A percentile compares a stretch with the other conserved stretches of the same genome.
phyloP scores from a whole-genome alignment of 1,284 basidiomycete species.

The Coniferiporia sulphurascens region DNA sequence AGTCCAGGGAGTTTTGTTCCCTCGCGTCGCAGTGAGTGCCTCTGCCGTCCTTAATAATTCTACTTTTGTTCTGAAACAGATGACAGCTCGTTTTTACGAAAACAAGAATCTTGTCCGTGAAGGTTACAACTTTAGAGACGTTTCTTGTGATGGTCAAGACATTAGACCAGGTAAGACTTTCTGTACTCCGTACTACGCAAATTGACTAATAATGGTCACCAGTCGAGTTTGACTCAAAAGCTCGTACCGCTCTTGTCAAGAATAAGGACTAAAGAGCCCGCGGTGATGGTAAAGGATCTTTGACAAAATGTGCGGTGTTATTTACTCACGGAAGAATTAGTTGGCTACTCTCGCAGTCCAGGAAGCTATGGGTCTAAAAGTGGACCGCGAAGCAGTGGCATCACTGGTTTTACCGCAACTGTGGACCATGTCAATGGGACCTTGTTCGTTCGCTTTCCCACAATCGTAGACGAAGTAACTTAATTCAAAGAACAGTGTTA shows the following conservation, averaged over 20 bases:
- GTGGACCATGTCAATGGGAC: slow-evolving; percentile 97
- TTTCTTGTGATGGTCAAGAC: slow-evolving; percentile 92
- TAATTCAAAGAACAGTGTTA: slow-evolving; percentile 49
- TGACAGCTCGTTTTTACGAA: slow-evolving; percentile 81
- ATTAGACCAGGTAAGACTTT: slow-evolving; percentile 74
- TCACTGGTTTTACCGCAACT: slow-evolving; percentile 90
- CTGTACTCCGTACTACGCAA: background rate
- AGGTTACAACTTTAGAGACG: slow-evolving; percentile 84
- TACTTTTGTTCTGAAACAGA: background rate
- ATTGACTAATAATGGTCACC: background rate
- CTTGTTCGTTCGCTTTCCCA: slow-evolving; percentile 49
- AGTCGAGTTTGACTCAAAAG: slow-evolving; percentile 88
- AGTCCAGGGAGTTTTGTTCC: slow-evolving; percentile 81
- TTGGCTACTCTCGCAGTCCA: slow-evolving; percentile 93
- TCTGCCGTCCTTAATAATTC: background rate
- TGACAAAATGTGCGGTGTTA: background rate
- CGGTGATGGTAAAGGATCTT: slow-evolving; percentile 68
- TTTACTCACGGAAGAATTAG: slow-evolving; percentile 32
- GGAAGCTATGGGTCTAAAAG: slow-evolving; percentile 94
- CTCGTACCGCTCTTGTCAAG: slow-evolving; percentile 90
- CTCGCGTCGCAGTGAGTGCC: slow-evolving; percentile 75
- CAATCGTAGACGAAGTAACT: background rate
- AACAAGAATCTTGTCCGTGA: slow-evolving; percentile 81
- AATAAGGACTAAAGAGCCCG: slow-evolving; percentile 93
- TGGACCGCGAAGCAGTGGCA: slow-evolving; percentile 92